Evolutionary conservation across 441 rosid species (phyloP).

Genomic region (Arabidopsis lyrata): DNA sequence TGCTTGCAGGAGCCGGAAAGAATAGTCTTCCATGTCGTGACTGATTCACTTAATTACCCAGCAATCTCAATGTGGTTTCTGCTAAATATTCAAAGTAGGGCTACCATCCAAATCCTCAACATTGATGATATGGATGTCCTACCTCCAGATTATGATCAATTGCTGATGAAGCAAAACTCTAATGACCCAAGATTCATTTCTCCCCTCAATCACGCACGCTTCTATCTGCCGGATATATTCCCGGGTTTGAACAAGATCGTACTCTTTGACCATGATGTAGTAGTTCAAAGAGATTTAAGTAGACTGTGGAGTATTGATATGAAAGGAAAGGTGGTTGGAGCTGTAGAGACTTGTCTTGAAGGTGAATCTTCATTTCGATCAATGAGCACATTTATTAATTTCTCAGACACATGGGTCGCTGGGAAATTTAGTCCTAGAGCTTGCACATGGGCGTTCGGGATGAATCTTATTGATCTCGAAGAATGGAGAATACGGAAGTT

Average conservation of each 20-base stretch:
- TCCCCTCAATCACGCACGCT: conserved; percentile 82
- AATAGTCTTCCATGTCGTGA: conserved; percentile 80
- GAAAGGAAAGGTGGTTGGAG: conserved; percentile 88
- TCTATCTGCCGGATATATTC: conserved; percentile 82
- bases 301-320: conserved; percentile 72
- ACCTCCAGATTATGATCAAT: conserved; percentile 55
- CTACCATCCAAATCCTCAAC: conserved; percentile 73
- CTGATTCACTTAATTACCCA: conserved; percentile 85
- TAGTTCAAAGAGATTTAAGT: conserved; percentile 76
- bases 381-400: conserved; percentile 73
- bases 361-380: conserved; percentile 61
- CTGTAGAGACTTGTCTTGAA: conserved; percentile 83
- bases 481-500: conserved; percentile 83
- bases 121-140: conserved; percentile 64
- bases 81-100: conserved; percentile 71
- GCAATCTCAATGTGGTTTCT: conserved; percentile 96
- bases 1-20: conserved; percentile 77
- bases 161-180: conserved; percentile 65
- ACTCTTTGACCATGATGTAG: conserved; percentile 86
- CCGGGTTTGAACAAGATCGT: conserved; percentile 77
- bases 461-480: conserved; percentile 83
- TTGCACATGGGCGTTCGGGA: conserved; percentile 96
- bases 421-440: conserved; percentile 62
- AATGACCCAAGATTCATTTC: conserved; percentile 72
- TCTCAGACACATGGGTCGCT: conserved; percentile 71